Evolutionary conservation across 202 grass and related monocot genomes (phyloP), one percentile per base, ranked within the genome.

Genomic region (Alloteropsis angusta): DNA sequence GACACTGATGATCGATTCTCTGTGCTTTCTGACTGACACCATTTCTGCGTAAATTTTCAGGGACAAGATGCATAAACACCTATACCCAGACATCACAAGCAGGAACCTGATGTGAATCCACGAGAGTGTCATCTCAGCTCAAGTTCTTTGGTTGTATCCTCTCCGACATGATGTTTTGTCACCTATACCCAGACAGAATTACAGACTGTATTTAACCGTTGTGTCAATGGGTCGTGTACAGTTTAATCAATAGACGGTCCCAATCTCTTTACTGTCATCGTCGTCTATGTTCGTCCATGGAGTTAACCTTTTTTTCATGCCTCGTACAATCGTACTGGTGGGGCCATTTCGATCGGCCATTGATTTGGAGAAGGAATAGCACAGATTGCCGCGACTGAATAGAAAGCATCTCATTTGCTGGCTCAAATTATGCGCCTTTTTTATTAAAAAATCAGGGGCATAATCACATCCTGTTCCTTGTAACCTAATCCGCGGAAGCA

Each of bases 41-140:
- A 17, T n/a, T 23, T 21, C 44, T 16, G 13, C 47, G 12, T 47
- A 34, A 53, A 5, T 83, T 23, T 78, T 38, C 74, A 93, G 91
- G 91, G 85, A 13, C 82, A 90, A 36, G 82, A 90, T 74, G 58
- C 48, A 3, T 64, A 85, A 85, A 22, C 55, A 74, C 78, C 35
- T n/a, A n/a, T n/a, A n/a, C n/a, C n/a, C n/a, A n/a, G n/a, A n/a
- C 9, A 44, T 34, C 3, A 7, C 13, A 45, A 0, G 14, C 58
- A 68, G 30, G 48, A 70, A 48, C 38, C 21, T 67, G 25, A 11
- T 16, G 49, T 23, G 76, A 55, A 71, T 38, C 67, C 71, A 72
- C 22, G 48, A 69, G 74, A 44, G 49, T 74, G 59, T 11, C 45
- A 9, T 65, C 55, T 52, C 60, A 12, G 39, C 35, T 74, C 36